These are phyloP conservation scores for Craterostigma plantagineum DNA, from an alignment of 257 asterid genomes.

Conservation along the genomic window DNA sequence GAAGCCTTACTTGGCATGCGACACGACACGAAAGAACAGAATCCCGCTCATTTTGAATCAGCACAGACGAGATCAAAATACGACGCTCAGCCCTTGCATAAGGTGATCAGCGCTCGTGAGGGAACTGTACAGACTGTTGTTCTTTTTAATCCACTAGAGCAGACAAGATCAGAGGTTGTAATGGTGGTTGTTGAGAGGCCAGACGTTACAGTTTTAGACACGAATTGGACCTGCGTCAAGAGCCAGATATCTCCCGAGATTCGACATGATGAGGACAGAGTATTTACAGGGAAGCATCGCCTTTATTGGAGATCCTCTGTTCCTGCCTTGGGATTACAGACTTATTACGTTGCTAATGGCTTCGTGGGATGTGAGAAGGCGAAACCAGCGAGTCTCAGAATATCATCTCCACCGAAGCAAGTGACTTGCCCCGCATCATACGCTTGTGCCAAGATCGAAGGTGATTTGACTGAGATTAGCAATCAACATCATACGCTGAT, in stretches of 20 bases:
- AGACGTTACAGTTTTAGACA: conserved; percentile 79
- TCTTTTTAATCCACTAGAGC: conserved; percentile 75
- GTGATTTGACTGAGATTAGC: conserved; percentile 39
- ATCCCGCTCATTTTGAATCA: conserved; percentile 75
- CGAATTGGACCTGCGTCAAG: conserved; percentile 94
- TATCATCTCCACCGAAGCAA: conserved; percentile 21
- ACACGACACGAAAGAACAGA: conserved; percentile 65
- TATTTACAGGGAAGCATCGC: conserved; percentile 75
- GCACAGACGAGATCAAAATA: conserved; percentile 68
- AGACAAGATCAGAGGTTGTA: conserved; percentile 65
- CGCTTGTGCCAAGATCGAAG: conserved; percentile 46
- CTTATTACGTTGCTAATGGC: conserved; percentile 87
- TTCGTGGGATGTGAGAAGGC: conserved; percentile 98
- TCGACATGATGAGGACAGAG: conserved; percentile 22
- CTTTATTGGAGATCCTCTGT: conserved; percentile 84
- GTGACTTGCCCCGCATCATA: conserved; percentile 65
- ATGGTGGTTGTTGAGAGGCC: conserved; percentile 82
- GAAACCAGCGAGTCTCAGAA: conserved; percentile 48
- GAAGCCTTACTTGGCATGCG: conserved; percentile 75
- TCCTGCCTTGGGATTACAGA: conserved; percentile 88
- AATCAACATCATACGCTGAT: conserved; percentile 48
- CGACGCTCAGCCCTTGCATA: conserved; percentile 65
- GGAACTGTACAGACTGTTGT: conserved; percentile 82
- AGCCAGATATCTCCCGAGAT: conserved; percentile 93
- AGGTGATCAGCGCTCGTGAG: conserved; percentile 54